Conservation (phyloP, 495 filamentous ascomycete genomes). For the Rhypophila decipiens region DNA sequence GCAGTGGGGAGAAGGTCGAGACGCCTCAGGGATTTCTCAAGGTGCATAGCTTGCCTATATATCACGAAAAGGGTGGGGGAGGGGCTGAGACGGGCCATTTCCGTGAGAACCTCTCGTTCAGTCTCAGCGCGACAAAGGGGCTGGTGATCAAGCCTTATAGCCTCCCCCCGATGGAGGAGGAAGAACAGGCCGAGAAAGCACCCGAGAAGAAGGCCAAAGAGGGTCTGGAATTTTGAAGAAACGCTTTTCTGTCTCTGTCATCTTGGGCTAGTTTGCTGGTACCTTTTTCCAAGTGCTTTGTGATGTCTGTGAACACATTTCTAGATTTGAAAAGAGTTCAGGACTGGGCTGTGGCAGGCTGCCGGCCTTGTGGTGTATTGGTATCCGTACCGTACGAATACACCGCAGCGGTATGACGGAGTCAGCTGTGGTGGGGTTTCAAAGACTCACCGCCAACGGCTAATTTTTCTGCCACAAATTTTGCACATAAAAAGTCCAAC, state of each 20-base stretch:
- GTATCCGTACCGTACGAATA: too few relatives aligned
- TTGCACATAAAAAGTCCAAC: slow-evolving; percentile 14
- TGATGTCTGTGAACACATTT: too few relatives aligned
- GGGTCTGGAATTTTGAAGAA: slow-evolving; percentile 28
- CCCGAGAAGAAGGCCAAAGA: slow-evolving; percentile 28
- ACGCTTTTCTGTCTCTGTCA: too few relatives aligned
- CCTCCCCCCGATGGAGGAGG: slow-evolving; percentile 81
- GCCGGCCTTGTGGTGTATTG: too few relatives aligned
- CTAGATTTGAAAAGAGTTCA: too few relatives aligned
- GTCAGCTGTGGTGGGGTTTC: slow-evolving; percentile 1
- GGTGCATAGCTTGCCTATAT: slow-evolving; percentile 73
- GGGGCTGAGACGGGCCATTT: slow-evolving; percentile 59
- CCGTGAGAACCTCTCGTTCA: slow-evolving; percentile 85
- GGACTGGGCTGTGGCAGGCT: too few relatives aligned
- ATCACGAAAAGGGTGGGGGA: slow-evolving; percentile 80
- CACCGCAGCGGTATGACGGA: too few relatives aligned
- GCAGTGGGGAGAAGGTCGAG: slow-evolving; percentile 50
- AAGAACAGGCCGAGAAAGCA: slow-evolving; percentile 55
- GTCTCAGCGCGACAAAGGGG: slow-evolving; percentile 67
- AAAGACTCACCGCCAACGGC: slow-evolving; percentile 6
- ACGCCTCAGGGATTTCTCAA: slow-evolving; percentile 80
- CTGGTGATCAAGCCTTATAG: slow-evolving; percentile 85
- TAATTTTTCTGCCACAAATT: slow-evolving; percentile 9
- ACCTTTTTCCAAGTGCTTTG: too few relatives aligned
- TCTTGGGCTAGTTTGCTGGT: too few relatives aligned